These are phyloP conservation scores for Prosopis cineraria DNA, from an alignment of 306 rosid genomes.

Conservation along the genomic window DNA sequence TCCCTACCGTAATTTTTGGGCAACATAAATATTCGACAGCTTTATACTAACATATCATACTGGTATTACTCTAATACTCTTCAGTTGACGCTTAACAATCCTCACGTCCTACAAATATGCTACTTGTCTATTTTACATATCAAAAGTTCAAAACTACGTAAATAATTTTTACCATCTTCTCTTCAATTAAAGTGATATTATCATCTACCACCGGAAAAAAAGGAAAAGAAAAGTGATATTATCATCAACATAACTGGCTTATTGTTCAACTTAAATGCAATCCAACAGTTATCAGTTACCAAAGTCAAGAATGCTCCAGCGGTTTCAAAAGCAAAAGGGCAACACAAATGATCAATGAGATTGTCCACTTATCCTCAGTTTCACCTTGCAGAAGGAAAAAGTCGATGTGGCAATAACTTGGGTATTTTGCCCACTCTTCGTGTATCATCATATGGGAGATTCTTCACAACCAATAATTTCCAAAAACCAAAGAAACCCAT, in stretches of 20 bases:
- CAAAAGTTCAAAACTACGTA: slow-evolving; percentile 2
- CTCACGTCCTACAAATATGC: background rate
- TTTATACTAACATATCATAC: background rate
- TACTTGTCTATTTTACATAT: slow-evolving; percentile 11
- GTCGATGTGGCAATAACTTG: slow-evolving; percentile 87
- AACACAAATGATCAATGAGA: background rate
- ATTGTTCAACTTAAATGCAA: background rate
- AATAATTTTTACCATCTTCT: background rate
- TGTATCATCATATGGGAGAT: slow-evolving; percentile 51
- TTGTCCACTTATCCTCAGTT: slow-evolving; percentile 21
- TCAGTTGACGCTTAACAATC: background rate
- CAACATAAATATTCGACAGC: background rate
- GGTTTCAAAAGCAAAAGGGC: background rate
- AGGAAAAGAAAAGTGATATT: slow-evolving; percentile 3
- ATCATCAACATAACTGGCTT: slow-evolving; percentile 12
- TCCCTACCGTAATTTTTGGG: background rate
- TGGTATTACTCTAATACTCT: background rate
- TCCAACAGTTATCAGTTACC: slow-evolving; percentile 16
- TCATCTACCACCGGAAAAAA: too few relatives aligned
- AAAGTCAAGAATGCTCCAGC: slow-evolving; percentile 22
- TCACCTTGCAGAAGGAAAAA: slow-evolving; percentile 92
- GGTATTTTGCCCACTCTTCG: slow-evolving; percentile 91
- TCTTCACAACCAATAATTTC: slow-evolving; percentile 82
- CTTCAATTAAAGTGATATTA: background rate
- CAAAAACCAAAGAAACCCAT: slow-evolving; percentile 89